These are phyloP conservation scores for Aegle marmelos DNA, from an alignment of 345 rosid genomes.

Conservation along the genomic window DNA sequence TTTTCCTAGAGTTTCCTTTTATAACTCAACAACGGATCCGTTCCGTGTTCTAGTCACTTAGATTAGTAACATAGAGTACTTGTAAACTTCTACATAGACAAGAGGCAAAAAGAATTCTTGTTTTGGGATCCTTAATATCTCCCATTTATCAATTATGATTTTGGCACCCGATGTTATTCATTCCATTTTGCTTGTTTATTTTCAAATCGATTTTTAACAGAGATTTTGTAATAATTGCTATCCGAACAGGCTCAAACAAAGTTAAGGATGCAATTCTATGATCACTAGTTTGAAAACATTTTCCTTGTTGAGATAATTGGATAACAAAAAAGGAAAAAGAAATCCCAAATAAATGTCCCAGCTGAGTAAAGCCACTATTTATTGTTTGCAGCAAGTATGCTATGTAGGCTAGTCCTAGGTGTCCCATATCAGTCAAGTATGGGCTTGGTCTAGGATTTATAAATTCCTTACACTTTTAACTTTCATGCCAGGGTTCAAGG, in stretches of 20 bases:
- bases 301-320: not conserved
- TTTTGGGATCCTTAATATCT: not conserved
- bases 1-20: too few relatives aligned
- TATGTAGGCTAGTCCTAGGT: not conserved
- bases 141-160: not conserved
- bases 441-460: not conserved
- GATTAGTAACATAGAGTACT: not conserved
- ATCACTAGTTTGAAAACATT: not conserved
- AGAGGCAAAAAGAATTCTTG: not conserved
- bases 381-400: not conserved
- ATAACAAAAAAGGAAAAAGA: not conserved
- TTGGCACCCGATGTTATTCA: not conserved
- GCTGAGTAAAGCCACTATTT: not conserved
- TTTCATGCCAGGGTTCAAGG: not conserved
- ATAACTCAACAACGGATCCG: too few relatives aligned
- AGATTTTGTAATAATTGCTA: not conserved
- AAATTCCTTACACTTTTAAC: not conserved
- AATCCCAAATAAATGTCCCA: not conserved
- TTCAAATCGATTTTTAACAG: not conserved
- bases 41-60: not conserved
- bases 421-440: not conserved
- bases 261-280: not conserved
- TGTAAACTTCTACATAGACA: not conserved
- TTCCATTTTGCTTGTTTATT: not conserved
- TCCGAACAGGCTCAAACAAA: not conserved